phyloP scores from a whole-genome alignment of 208 protist genomes.

The Leishmania gerbilli region DNA sequence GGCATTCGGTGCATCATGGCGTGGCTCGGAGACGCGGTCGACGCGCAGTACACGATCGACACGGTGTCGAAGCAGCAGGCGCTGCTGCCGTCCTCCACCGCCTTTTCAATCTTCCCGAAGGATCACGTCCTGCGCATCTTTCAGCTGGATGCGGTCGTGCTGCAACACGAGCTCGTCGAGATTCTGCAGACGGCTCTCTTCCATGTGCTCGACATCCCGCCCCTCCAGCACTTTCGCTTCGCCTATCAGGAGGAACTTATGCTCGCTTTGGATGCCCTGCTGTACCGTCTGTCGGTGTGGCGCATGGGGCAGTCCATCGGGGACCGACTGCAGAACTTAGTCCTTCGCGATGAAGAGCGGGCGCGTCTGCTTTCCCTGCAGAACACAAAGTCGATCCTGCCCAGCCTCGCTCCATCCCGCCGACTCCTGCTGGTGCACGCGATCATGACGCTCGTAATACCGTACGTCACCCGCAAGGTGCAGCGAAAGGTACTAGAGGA shows the following conservation, averaged over 20 bases:
- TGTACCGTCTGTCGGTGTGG: conserved; percentile 82
- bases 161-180: conserved; percentile 80
- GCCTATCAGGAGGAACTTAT: conserved; percentile 82
- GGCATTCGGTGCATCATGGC: conserved; percentile 38
- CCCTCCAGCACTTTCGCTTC: conserved; percentile 69
- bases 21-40: conserved; percentile 62
- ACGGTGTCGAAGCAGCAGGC: conserved; percentile 86
- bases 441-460: conserved; percentile 68
- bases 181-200: conserved; percentile 70
- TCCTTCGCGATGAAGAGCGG: conserved; percentile 76
- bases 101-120: conserved; percentile 75
- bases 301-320: conserved; percentile 70
- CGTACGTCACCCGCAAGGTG: conserved; percentile 80
- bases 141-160: conserved; percentile 72
- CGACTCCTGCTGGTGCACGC: conserved; percentile 71
- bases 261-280: conserved; percentile 58
- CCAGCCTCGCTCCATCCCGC: conserved; percentile 65
- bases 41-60: conserved; percentile 69
- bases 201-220: conserved; percentile 67
- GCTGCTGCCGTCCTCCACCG: conserved; percentile 56
- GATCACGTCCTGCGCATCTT: conserved; percentile 83
- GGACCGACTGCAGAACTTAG: conserved; percentile 85
- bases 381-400: conserved; percentile 52
- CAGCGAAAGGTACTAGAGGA: conserved; percentile 74
- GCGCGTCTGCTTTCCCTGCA: conserved; percentile 50